A percentile compares a stretch with the other conserved stretches of the same genome.
Conservation (phyloP, 1,284 basidiomycete species). For the Cryptococcus maquisensis region DNA sequence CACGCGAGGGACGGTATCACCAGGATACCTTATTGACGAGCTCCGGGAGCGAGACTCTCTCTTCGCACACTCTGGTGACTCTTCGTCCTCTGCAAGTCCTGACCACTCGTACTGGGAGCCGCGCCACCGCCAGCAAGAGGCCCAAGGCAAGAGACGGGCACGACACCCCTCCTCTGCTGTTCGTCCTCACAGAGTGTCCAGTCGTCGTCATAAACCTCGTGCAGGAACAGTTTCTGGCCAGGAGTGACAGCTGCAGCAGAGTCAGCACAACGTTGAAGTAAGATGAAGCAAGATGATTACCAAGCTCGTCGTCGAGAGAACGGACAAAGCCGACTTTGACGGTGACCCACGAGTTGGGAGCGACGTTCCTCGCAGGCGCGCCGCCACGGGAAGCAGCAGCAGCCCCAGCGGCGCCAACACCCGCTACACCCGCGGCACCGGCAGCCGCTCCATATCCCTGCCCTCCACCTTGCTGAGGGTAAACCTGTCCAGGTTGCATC, state of each 20-base stretch:
- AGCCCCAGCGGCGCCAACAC: conserved; percentile 12
- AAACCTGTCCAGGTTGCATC: conserved; percentile 2
- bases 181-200: conserved; percentile 48
- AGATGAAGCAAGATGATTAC: conserved; percentile 22
- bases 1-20: no score
- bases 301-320: conserved; percentile 47
- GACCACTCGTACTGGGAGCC: conserved; percentile 5
- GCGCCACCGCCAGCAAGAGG: conserved; percentile 17
- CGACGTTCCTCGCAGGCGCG: conserved; percentile 16
- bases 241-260: conserved; percentile 36
- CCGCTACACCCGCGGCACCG: conserved; percentile 13
- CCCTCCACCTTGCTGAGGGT: not conserved
- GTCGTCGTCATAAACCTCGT: conserved; percentile 48
- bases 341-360: conserved; percentile 39
- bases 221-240: conserved; percentile 47
- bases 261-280: conserved; percentile 4
- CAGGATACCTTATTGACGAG: no score
- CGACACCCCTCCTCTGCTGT: conserved; percentile 41
- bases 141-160: conserved; percentile 45
- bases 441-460: conserved; percentile 2
- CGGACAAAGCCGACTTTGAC: conserved; percentile 47
- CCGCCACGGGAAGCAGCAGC: conserved; percentile 2
- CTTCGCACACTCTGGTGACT: no score
- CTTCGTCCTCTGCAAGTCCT: no score
- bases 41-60: no score